A percentile compares a stretch with the other conserved stretches of the same genome.
These are phyloP conservation scores for Penicillium steckii DNA, from an alignment of 495 filamentous ascomycete species.

Conservation along the genomic window DNA sequence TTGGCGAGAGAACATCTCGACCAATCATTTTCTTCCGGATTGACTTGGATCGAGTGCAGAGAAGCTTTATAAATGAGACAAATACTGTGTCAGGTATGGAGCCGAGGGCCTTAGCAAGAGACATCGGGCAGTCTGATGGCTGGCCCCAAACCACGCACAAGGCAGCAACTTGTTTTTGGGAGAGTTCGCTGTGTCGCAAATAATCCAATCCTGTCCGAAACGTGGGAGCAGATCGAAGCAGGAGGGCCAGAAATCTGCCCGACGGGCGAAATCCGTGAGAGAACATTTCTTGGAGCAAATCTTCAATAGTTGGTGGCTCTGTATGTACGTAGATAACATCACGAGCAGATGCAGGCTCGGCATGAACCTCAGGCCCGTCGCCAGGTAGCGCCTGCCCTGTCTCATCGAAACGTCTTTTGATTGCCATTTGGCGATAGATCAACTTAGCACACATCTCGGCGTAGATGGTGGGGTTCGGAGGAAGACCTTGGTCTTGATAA, in stretches of 20 bases:
- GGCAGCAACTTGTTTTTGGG: constrained; percentile 30
- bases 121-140: constrained; percentile 11
- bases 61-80: constrained; percentile 47
- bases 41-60: constrained; percentile 33
- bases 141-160: constrained; percentile 30
- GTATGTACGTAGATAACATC: constrained; percentile 57
- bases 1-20: constrained; percentile 24
- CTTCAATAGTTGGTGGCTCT: constrained; percentile 53
- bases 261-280: constrained; percentile 43
- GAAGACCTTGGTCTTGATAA: constrained; percentile 41
- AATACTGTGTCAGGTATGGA: constrained; percentile 43
- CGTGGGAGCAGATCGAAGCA: constrained; percentile 44
- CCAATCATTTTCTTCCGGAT: background rate
- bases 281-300: constrained; percentile 55
- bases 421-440: constrained; percentile 36
- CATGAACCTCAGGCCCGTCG: constrained; percentile 57
- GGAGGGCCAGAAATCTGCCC: constrained; percentile 42
- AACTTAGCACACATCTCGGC: constrained; percentile 63
- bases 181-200: constrained; percentile 35
- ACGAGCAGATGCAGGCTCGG: constrained; percentile 54
- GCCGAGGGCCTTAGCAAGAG: constrained; percentile 22
- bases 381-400: constrained; percentile 49
- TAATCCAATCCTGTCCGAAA: constrained; percentile 41
- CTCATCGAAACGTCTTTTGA: constrained; percentile 19
- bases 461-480: constrained; percentile 43